Percentiles rank a stretch among this genome's conserved stretches.
Conservation (phyloP, 1,284 basidiomycete species). For the Fistulinella cinereoalba region DNA sequence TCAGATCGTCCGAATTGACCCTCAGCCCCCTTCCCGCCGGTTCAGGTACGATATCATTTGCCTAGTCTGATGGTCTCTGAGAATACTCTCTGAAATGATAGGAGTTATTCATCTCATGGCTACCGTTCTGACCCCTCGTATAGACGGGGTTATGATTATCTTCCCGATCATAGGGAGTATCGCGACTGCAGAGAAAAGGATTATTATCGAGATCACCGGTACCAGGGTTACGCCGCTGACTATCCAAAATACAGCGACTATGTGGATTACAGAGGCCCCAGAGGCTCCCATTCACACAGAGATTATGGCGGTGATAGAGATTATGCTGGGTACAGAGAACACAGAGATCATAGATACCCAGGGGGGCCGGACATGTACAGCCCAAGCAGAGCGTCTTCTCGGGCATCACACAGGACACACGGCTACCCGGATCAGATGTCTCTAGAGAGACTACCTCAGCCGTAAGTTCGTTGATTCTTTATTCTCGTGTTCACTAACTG, state of each 20-base stretch:
- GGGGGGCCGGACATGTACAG: slow-evolving; percentile 15
- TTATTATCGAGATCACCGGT: slow-evolving; percentile 21
- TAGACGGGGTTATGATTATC: slow-evolving; percentile 22
- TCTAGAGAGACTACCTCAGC: slow-evolving; percentile 15
- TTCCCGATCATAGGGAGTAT: slow-evolving; percentile 22
- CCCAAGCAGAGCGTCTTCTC: slow-evolving; percentile 28
- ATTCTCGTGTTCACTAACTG: slow-evolving; percentile 6
- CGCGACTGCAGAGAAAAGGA: slow-evolving; percentile 22
- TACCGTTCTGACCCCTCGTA: slow-evolving; percentile 27
- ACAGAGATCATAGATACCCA: slow-evolving; percentile 20
- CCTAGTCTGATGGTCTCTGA: slow-evolving; percentile 5
- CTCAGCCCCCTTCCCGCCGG: slow-evolving; percentile 17
- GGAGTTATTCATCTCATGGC: slow-evolving; percentile 22
- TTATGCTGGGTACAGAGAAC: slow-evolving; percentile 17
- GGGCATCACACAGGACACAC: slow-evolving; percentile 31
- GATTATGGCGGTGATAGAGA: slow-evolving; percentile 13
- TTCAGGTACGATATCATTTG: slow-evolving; percentile 17
- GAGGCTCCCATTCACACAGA: slow-evolving; percentile 13
- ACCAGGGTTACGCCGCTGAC: slow-evolving; percentile 20
- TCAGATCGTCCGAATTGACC: slow-evolving; percentile 26
- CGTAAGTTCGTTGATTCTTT: slow-evolving; percentile 17
- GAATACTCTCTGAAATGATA: slow-evolving; percentile 22
- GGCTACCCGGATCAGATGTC: slow-evolving; percentile 21
- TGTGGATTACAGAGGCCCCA: slow-evolving; percentile 16
- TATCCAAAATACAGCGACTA: slow-evolving; percentile 19